Evolutionary conservation across 2,329 filamentous ascomycete species (phyloP).

Genomic region (Arthroderma sp.): DNA sequence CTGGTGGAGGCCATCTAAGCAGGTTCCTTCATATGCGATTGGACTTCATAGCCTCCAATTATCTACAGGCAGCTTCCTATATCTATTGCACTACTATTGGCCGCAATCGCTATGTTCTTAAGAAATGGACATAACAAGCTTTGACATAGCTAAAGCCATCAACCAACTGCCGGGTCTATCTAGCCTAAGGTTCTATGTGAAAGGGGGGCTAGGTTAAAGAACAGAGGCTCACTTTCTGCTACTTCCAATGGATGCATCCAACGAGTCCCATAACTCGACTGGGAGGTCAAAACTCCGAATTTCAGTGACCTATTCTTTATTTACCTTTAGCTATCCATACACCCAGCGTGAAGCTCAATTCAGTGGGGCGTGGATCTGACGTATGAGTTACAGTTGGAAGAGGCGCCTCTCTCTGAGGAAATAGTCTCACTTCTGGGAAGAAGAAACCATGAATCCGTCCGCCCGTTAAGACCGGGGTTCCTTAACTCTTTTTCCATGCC

Average conservation of each 20-base stretch:
- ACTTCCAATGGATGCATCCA: background rate
- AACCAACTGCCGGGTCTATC: background rate
- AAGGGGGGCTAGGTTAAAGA: background rate
- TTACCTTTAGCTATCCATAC: background rate
- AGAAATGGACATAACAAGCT: background rate
- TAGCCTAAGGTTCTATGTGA: background rate
- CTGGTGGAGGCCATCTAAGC: background rate
- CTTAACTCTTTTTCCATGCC: background rate
- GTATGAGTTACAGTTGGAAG: background rate
- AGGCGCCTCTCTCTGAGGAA: no score
- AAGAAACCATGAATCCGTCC: background rate
- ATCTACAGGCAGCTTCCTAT: background rate
- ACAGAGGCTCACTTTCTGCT: background rate
- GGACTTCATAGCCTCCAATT: background rate
- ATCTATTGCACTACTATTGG: background rate
- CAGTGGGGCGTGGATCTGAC: background rate
- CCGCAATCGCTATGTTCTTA: background rate
- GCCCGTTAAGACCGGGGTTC: background rate
- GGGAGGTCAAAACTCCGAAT: background rate
- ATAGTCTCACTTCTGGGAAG: background rate
- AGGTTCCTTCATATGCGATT: background rate
- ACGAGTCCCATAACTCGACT: background rate
- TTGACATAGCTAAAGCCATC: background rate
- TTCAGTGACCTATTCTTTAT: background rate
- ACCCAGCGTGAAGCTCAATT: background rate